These are phyloP conservation scores for Tuctoria greenei DNA, from an alignment of 176 grass and related monocot species.

Conservation along the genomic window DNA sequence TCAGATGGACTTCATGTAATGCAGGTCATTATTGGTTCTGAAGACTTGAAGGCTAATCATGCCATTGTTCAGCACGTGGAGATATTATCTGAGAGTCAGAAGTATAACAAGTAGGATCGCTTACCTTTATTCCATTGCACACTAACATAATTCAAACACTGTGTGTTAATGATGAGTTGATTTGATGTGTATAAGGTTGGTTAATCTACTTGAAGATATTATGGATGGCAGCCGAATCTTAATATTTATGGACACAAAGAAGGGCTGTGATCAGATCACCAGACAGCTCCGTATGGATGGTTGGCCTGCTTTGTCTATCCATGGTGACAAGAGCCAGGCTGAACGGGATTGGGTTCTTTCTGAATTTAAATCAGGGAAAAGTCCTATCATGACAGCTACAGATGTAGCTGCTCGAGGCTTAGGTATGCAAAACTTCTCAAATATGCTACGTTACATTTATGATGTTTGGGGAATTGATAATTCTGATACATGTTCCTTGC, in stretches of 20 bases:
- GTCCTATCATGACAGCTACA: constrained; percentile 98
- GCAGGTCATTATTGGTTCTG: constrained; percentile 95
- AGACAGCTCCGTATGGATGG: constrained; percentile 93
- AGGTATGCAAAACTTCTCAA: constrained; percentile 45
- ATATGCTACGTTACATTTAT: background rate
- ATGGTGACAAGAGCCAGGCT: constrained; percentile 97
- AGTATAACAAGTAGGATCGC: constrained; percentile 97
- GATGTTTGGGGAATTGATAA: background rate
- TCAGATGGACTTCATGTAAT: constrained; percentile 9
- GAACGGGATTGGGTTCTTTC: constrained; percentile 99
- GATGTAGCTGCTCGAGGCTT: constrained; percentile 94
- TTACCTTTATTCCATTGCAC: constrained; percentile 13
- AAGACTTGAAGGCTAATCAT: constrained; percentile 98
- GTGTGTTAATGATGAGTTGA: constrained; percentile 4
- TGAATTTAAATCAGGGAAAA: constrained; percentile 97
- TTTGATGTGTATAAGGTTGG: constrained; percentile 61
- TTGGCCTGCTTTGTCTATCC: constrained; percentile 96
- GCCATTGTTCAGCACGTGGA: constrained; percentile 92
- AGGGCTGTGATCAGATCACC: constrained; percentile 92
- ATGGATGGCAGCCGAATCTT: constrained; percentile 98
- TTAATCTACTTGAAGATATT: constrained; percentile 95
- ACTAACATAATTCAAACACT: constrained; percentile 3
- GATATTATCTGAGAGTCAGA: constrained; percentile 95
- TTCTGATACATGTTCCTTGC: constrained; percentile 20
- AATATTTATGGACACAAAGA: constrained; percentile 99